Evolutionary conservation across 306 rosid species (phyloP).

Genomic region (Gillenia trifoliata): DNA sequence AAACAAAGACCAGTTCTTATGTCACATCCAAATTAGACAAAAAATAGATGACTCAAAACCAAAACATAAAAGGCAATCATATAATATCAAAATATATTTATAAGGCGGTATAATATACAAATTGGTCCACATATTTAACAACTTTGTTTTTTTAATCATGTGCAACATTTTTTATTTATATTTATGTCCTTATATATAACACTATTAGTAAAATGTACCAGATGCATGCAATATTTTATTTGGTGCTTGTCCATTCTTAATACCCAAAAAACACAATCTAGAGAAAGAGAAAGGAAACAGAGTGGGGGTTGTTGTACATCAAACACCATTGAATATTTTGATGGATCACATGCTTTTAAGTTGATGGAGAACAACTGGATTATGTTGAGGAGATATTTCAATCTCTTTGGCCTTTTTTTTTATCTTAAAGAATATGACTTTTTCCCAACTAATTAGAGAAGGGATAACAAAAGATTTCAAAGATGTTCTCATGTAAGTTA

Average conservation of each 20-base stretch:
- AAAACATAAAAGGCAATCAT: conserved; percentile 13
- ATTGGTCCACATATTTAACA: conserved; percentile 1
- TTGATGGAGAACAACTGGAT: conserved; percentile 53
- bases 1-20: conserved; percentile 34
- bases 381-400: conserved; percentile 4
- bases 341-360: conserved; percentile 27
- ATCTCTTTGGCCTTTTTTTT: neutral
- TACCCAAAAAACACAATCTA: conserved; percentile 16
- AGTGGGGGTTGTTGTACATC: conserved; percentile 31
- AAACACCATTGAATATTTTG: conserved; percentile 10
- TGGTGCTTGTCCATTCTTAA: conserved; percentile 34
- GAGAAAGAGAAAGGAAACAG: conserved; percentile 13
- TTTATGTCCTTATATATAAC: neutral
- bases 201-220: neutral
- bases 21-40: conserved; percentile 5
- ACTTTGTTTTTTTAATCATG: conserved; percentile 12
- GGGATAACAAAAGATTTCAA: neutral
- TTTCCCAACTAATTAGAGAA: neutral
- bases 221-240: conserved; percentile 20
- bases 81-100: neutral
- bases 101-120: neutral
- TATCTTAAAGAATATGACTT: neutral
- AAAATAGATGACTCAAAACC: conserved; percentile 8
- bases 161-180: conserved; percentile 1
- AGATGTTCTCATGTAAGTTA: neutral